Evolutionary conservation across 306 rosid genomes (phyloP), one percentile per base, ranked within the genome.

Genomic region (Cicer judaicum): DNA sequence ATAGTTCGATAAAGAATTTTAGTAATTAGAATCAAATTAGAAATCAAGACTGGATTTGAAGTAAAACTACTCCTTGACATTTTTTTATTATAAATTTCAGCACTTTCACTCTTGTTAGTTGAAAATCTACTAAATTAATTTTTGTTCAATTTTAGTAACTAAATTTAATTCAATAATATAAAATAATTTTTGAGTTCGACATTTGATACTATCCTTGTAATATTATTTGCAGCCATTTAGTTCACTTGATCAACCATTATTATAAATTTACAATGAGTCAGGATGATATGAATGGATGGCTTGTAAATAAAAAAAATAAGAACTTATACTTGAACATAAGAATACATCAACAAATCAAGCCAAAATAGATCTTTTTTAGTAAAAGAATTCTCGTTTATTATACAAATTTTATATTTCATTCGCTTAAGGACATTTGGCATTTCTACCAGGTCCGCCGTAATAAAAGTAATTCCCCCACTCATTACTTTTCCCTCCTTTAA

Each of bases 401-500:
- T 29, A 29, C 5, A 82, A 68, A 46, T 54, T 61, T 0, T 52
- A 29, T 29, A 36, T 5, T 65, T 61, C 5, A 3, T 46, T 24
- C 29, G 0, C 3, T 73, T 83, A 93, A 64, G 93, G 93, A 80
- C 98, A 93, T 60, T 84, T 83, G 12, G 77, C 83, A 83, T 85
- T 93, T 84, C 89, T 91, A 24, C 98, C 98, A 19, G 97, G 97
- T 49, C 98, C 97, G 80, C 98, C 98, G 52, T 89, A 93, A 80
- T 89, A 91, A 83, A 93, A 93, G 72, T 91, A 88, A 78, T 84
- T 88, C 6, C 98, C 98, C 98, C 97, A 89, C 50, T 80, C 84
- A 9, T 79, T 78, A 74, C 87, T 84, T 59, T 87, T 81, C 57
- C 93, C 93, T 36, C 92, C 96, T 85, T 85, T 92, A 16, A 93